Conservation (phyloP, 495 filamentous ascomycete species). For the Aspergillus haitiensis region DNA sequence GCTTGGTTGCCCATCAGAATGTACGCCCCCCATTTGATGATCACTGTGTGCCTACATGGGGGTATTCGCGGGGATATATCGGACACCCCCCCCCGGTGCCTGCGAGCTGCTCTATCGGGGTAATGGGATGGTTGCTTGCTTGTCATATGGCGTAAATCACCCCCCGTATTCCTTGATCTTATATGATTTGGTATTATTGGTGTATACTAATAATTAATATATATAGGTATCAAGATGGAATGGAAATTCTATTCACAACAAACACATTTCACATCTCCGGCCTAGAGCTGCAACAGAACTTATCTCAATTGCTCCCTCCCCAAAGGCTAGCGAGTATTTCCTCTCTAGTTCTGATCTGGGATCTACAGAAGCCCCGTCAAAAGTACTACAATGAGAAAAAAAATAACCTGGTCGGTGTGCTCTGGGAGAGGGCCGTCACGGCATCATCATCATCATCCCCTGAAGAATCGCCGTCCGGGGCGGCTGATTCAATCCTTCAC, state of each 20-base stretch:
- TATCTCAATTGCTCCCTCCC: not conserved
- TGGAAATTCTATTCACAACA: not conserved
- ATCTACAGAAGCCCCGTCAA: not conserved
- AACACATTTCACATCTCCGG: not conserved
- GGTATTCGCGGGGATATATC: not conserved
- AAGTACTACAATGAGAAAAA: not conserved
- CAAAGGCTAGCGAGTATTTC: not conserved
- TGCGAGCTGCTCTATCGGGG: not conserved
- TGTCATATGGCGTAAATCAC: not conserved
- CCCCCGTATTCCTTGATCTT: too few species aligned
- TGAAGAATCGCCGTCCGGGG: not conserved
- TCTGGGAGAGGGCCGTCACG: not conserved
- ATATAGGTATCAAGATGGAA: not conserved
- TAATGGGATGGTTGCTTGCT: not conserved
- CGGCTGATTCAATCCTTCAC: not conserved
- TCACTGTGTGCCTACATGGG: not conserved
- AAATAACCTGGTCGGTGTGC: not conserved
- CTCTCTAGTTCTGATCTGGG: not conserved
- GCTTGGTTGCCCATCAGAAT: not conserved
- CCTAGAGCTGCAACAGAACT: not conserved
- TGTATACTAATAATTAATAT: too few species aligned
- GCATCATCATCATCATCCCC: slow-evolving; percentile 1
- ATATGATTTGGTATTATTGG: not conserved
- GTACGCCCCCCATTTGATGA: not conserved
- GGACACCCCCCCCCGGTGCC: not conserved